Evolutionary conservation across 2,329 filamentous ascomycete genomes (phyloP).

Genomic region (Penicillium sp.): DNA sequence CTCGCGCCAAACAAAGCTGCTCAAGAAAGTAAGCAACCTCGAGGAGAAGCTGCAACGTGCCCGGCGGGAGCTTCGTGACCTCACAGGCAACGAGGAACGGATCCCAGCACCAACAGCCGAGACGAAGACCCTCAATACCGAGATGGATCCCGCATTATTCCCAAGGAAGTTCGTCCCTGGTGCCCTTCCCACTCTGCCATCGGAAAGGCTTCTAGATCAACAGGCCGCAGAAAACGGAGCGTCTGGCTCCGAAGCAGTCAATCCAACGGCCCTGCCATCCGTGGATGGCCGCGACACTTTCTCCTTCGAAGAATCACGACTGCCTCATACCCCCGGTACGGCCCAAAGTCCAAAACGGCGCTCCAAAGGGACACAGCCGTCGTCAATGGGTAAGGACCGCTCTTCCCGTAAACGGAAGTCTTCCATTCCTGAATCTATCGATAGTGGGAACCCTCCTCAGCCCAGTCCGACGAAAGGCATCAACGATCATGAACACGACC

Average conservation of each 20-base stretch:
- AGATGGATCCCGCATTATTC: conserved; percentile 28
- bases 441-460: conserved; percentile 25
- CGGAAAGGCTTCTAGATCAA: conserved; percentile 45
- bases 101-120: conserved; percentile 14
- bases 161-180: conserved; percentile 44
- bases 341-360: conserved; percentile 19
- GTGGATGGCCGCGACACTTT: conserved; percentile 16
- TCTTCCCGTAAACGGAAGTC: conserved; percentile 40
- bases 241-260: conserved; percentile 8
- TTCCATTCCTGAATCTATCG: conserved; percentile 31
- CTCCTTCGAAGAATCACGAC: conserved; percentile 14
- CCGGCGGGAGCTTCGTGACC: conserved; percentile 54
- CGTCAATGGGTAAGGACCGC: conserved; percentile 31
- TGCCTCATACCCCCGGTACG: conserved; percentile 2
- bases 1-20: conserved; percentile 56
- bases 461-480: conserved; percentile 18
- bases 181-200: conserved; percentile 46
- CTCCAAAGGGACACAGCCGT: conserved; percentile 17
- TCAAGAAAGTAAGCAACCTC: conserved; percentile 61
- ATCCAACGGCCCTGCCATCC: conserved; percentile 17
- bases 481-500: conserved; percentile 13
- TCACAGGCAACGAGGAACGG: conserved; percentile 43
- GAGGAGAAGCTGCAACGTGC: conserved; percentile 59
- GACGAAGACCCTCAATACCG: conserved; percentile 22
- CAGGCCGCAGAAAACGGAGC: conserved; percentile 25